These are phyloP conservation scores for Flaveria brownii DNA, from an alignment of 129 eudicot species.

Conservation along the genomic window DNA sequence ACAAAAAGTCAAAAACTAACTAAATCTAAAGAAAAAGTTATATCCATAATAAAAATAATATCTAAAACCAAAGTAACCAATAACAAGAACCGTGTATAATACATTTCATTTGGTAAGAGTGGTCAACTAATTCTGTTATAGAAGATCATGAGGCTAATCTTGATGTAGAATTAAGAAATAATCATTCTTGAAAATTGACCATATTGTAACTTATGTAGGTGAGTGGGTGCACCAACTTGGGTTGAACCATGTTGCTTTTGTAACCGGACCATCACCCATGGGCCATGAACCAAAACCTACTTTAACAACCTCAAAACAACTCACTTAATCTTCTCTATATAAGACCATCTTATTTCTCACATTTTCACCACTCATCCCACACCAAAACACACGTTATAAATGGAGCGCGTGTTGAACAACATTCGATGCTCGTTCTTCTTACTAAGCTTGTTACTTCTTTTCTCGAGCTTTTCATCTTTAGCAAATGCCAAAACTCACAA, in stretches of 20 bases:
- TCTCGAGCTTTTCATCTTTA: conserved; percentile 39
- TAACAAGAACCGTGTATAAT: neutral
- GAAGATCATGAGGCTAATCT: conserved; percentile 26
- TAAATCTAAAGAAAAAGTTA: no score
- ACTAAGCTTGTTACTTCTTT: conserved; percentile 44
- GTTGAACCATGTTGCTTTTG: conserved; percentile 49
- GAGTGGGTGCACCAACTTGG: conserved; percentile 89
- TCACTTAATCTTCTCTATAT: conserved; percentile 47
- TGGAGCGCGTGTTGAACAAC: conserved; percentile 34
- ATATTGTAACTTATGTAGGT: conserved; percentile 43
- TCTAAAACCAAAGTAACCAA: neutral
- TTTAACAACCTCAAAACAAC: conserved; percentile 60
- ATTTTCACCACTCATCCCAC: conserved; percentile 31
- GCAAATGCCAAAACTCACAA: conserved; percentile 61
- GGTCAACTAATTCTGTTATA: conserved; percentile 25
- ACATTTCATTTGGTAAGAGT: conserved; percentile 19
- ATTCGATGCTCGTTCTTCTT: conserved; percentile 29
- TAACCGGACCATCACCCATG: conserved; percentile 33
- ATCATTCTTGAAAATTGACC: conserved; percentile 42
- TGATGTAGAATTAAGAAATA: conserved; percentile 38
- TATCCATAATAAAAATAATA: no score
- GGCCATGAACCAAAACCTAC: conserved; percentile 55
- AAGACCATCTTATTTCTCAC: conserved; percentile 32
- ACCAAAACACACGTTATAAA: conserved; percentile 17
- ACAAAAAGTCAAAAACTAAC: no score